Percentiles rank a stretch among this genome's conserved stretches.
Conservation (phyloP, 192 early-diverging fungal species). For the Paraglomus occultum region DNA sequence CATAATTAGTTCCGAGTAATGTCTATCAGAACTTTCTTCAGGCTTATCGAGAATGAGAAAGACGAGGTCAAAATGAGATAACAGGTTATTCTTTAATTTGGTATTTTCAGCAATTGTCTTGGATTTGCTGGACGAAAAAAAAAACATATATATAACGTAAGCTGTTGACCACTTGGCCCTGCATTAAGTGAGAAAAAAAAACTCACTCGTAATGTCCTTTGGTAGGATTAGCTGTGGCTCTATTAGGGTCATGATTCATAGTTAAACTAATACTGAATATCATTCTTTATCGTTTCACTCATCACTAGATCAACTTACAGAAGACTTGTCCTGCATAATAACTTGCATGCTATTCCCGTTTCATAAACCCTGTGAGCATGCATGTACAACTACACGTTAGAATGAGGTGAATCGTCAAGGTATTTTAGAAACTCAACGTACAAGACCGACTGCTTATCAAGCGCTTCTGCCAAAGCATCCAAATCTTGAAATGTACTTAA, state of each 20-base stretch:
- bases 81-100: constrained; percentile 68
- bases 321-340: constrained; percentile 81
- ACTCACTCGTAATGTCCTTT: constrained; percentile 69
- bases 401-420: neutral
- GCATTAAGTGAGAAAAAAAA: too few relatives aligned
- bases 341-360: constrained; percentile 78
- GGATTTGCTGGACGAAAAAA: constrained; percentile 55
- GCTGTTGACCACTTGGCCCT: too few relatives aligned
- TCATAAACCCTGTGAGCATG: constrained; percentile 65
- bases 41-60: constrained; percentile 83
- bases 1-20: constrained; percentile 81
- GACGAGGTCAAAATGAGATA: constrained; percentile 81
- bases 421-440: neutral
- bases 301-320: constrained; percentile 37
- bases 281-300: too few relatives aligned
- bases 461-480: constrained; percentile 78
- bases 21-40: constrained; percentile 74
- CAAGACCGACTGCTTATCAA: constrained; percentile 81
- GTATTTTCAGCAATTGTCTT: constrained; percentile 84
- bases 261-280: too few relatives aligned
- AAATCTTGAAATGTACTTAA: constrained; percentile 89
- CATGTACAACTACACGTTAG: neutral
- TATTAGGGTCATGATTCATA: neutral
- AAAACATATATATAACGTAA: too few relatives aligned
- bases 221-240: constrained; percentile 82